Percentiles rank a stretch among this genome's conserved stretches.
Evolutionary conservation across 2,329 filamentous ascomycete species (phyloP).

Genomic region (Diplodia mutila): DNA sequence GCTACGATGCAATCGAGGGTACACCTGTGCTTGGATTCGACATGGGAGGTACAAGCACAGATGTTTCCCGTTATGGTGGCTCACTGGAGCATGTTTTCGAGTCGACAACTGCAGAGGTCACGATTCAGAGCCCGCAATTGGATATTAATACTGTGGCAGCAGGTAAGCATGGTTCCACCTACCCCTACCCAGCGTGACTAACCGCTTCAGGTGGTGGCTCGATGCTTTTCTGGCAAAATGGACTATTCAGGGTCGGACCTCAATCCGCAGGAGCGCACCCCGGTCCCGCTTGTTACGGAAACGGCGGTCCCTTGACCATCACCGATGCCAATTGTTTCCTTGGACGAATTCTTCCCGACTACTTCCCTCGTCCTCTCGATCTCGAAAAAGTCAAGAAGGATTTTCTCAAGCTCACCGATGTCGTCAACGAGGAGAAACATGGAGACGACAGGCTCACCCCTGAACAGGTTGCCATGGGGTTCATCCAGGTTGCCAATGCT

Average conservation of each 20-base stretch:
- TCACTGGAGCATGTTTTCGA: conserved; percentile 93
- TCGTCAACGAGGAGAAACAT: conserved; percentile 46
- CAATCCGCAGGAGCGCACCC: conserved; percentile 88
- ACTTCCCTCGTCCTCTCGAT: conserved; percentile 46
- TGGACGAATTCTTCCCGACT: conserved; percentile 58
- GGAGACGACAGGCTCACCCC: conserved; percentile 50
- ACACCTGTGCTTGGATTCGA: conserved; percentile 92
- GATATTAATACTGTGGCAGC: conserved; percentile 78
- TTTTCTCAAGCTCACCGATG: conserved; percentile 47
- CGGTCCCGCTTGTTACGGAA: conserved; percentile 87
- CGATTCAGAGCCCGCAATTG: conserved; percentile 87
- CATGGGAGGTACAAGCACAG: conserved; percentile 87
- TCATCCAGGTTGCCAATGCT: conserved; percentile 39
- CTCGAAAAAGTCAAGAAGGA: conserved; percentile 54
- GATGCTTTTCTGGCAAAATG: conserved; percentile 83
- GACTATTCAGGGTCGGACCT: conserved; percentile 86
- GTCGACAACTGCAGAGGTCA: conserved; percentile 88
- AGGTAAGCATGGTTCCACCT: neutral
- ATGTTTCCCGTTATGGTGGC: conserved; percentile 83
- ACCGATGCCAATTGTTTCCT: conserved; percentile 81
- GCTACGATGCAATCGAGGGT: conserved; percentile 80
- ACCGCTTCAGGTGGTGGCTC: conserved; percentile 74
- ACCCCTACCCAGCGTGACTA: neutral
- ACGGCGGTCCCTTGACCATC: conserved; percentile 86
- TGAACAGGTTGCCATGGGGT: conserved; percentile 36